These are phyloP conservation scores for Trichaptum fuscoviolaceum DNA, from an alignment of 768 basidiomycete species.

Conservation along the genomic window DNA sequence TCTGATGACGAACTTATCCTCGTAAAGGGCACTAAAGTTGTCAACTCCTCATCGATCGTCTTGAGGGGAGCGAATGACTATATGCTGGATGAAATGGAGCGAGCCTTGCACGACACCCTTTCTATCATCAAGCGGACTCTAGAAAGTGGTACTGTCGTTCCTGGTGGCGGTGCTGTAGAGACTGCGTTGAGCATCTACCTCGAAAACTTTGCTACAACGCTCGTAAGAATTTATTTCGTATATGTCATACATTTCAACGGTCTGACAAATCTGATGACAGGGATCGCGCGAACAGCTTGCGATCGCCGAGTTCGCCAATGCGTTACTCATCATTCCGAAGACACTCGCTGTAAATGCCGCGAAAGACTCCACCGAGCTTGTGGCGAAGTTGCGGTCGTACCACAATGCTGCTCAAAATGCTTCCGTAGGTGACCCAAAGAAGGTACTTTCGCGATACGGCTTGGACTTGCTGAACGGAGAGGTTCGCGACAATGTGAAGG, in stretches of 20 bases:
- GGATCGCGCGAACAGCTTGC: constrained; percentile 98
- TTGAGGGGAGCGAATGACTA: constrained; percentile 98
- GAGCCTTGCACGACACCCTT: constrained; percentile 89
- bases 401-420: constrained; percentile 97
- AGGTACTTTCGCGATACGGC: constrained; percentile 85
- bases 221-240: constrained; percentile 47
- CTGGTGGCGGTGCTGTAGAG: constrained; percentile 97
- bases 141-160: constrained; percentile 93
- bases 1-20: constrained; percentile 98
- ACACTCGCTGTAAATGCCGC: constrained; percentile 96
- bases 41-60: constrained; percentile 88
- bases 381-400: constrained; percentile 94
- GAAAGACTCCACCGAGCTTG: constrained; percentile 95
- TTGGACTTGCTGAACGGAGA: constrained; percentile 93
- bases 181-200: constrained; percentile 95
- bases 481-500: constrained; percentile 89
- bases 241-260: constrained; percentile 7
- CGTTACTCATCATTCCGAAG: constrained; percentile 93
- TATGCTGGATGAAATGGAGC: constrained; percentile 99
- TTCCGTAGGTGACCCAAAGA: constrained; percentile 85
- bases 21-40: constrained; percentile 96
- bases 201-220: constrained; percentile 97
- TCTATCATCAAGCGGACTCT: constrained; percentile 95
- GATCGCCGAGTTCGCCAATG: constrained; percentile 96
- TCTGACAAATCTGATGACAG: constrained; percentile 35